Evolutionary conservation across 2,329 filamentous ascomycete species (phyloP), one percentile per base, ranked within the genome.

Genomic region (Phialemoniopsis sp.): DNA sequence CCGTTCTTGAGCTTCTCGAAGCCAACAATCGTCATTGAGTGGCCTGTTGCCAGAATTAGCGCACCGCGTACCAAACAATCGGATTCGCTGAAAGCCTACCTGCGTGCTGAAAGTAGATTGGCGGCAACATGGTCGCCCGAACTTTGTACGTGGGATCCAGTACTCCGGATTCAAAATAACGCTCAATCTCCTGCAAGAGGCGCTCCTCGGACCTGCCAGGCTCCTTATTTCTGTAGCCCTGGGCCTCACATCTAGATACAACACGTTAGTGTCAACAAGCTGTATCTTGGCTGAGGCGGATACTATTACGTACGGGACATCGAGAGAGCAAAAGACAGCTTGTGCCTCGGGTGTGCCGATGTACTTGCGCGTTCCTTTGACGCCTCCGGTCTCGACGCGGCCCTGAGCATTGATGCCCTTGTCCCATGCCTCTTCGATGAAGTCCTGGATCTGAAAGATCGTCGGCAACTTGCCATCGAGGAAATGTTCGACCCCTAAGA

Each of bases 291-390:
- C 15, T n/a, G 8, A 26, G 34, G 26, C 29, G 18, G 15, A 18
- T 13, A 37, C 29, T 12, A 33, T 5, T 14, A 64, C 76, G 58
- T 63, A 85, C 73, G 72, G 68, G 44, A 95, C 86, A 4, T 76
- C 68, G 8, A 90, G 67, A 47, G 79, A 80, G 29, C 74, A 64
- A 50, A 95, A 85, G 48, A 95, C 73, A 8, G 89, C 87, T 59
- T 91, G 79, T 6, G 87, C 89, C 70, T 97, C 91, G 8, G 88
- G 82, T 2, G 91, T 96, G 13, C 91, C 91, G 50, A 97, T 97
- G 56, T 93, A 97, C 60, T 96, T 97, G 44, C 93, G 79, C 0
- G 90, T 95, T n/a, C 83, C 83, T 46, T 71, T 79, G 46, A 97
- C 86, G 1, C 89, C 89, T 3, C 91, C 91, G 1, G 90, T 96